Percentiles rank a stretch among this genome's conserved stretches.
phyloP scores from a whole-genome alignment of 176 grass and related monocot genomes.

The Echinochloa phyllopogon region DNA sequence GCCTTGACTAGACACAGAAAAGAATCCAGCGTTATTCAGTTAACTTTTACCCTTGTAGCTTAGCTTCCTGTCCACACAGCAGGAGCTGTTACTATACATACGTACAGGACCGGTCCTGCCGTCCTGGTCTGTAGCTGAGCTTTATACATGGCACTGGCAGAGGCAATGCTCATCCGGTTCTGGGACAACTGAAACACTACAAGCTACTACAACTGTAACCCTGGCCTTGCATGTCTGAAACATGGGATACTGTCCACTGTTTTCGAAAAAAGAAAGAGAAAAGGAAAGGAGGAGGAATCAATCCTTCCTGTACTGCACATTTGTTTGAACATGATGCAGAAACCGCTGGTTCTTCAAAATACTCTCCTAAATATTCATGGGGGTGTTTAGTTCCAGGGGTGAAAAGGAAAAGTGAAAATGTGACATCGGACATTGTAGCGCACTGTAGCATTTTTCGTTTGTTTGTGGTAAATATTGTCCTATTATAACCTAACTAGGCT shows the following conservation, averaged over 20 bases:
- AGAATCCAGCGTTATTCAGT: not conserved
- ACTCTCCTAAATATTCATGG: not conserved
- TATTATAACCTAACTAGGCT: no score
- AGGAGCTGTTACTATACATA: not conserved
- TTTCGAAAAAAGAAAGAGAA: not conserved
- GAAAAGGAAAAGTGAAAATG: no score
- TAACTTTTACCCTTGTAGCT: not conserved
- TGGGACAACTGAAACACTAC: conserved; percentile 17
- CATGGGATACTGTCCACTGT: not conserved
- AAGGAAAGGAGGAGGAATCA: not conserved
- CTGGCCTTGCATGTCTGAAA: not conserved
- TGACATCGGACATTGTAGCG: no score
- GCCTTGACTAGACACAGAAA: not conserved
- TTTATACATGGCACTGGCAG: not conserved
- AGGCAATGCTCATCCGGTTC: not conserved
- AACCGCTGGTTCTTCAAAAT: not conserved
- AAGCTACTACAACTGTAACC: not conserved
- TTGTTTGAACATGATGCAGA: not conserved
- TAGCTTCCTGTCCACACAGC: not conserved
- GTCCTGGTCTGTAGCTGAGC: not conserved
- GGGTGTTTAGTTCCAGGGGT: no score
- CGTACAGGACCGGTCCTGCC: not conserved
- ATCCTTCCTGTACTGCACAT: not conserved
- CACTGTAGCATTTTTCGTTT: no score
- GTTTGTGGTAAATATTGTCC: no score